phyloP scores from a whole-genome alignment of 495 filamentous ascomycete genomes.

The Penicillium psychrofluorescens region DNA sequence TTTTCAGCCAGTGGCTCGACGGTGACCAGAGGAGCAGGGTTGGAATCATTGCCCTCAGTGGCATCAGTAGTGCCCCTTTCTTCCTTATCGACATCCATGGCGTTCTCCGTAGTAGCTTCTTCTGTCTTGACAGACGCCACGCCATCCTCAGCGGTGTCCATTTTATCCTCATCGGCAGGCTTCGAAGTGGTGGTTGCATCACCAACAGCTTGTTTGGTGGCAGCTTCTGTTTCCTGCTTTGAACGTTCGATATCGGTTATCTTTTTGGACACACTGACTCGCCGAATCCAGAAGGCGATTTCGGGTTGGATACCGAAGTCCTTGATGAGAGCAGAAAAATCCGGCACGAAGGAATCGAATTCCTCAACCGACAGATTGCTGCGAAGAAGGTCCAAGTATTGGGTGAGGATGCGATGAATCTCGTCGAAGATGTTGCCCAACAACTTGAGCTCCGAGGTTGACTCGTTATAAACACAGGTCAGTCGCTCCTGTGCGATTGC shows the following conservation, averaged over 20 bases:
- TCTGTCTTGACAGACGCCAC: slow-evolving; percentile 9
- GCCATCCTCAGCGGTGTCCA: slow-evolving; percentile 27
- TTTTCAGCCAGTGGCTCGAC: slow-evolving; percentile 45
- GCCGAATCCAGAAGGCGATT: slow-evolving; percentile 81
- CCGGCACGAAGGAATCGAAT: slow-evolving; percentile 77
- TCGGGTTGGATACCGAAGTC: slow-evolving; percentile 76
- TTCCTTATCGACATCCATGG: slow-evolving; percentile 36
- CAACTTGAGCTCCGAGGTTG: slow-evolving; percentile 69
- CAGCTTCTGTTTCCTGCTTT: slow-evolving; percentile 15
- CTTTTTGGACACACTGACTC: slow-evolving; percentile 55
- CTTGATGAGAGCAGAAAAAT: slow-evolving; percentile 59
- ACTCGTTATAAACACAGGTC: slow-evolving; percentile 65
- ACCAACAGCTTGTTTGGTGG: slow-evolving; percentile 8
- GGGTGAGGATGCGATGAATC: slow-evolving; percentile 72
- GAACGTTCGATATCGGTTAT: slow-evolving; percentile 41
- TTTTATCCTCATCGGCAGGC: slow-evolving; percentile 19
- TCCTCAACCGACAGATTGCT: slow-evolving; percentile 68
- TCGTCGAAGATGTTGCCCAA: slow-evolving; percentile 82
- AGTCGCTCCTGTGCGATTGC: slow-evolving; percentile 85
- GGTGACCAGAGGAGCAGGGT: slow-evolving; percentile 1
- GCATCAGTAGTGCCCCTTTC: slow-evolving; percentile 6
- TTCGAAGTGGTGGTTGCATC: slow-evolving; percentile 17
- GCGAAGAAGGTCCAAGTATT: slow-evolving; percentile 83
- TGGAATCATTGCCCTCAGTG: slow-evolving; percentile 4
- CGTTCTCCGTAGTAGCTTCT: slow-evolving; percentile 6